Percentiles rank a stretch among this genome's conserved stretches.
Conservation (phyloP, 106 monocot species). For the Allium sativum region DNA sequence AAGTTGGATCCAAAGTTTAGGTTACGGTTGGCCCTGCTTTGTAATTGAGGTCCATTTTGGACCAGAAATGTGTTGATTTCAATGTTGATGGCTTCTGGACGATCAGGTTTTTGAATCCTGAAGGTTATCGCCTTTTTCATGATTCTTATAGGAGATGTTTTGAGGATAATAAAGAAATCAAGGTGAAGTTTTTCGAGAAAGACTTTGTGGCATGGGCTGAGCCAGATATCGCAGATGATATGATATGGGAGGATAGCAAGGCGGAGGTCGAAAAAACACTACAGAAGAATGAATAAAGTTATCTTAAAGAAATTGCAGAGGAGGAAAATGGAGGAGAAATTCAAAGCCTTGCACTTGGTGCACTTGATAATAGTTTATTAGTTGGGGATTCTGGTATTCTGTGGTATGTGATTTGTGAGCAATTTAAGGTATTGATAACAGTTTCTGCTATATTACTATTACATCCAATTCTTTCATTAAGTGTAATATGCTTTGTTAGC, state of each 20-base stretch:
- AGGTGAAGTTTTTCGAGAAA: slow-evolving; percentile 64
- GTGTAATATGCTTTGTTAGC: too few species aligned
- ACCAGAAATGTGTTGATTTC: slow-evolving; percentile 70
- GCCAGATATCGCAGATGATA: slow-evolving; percentile 66
- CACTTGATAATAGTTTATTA: slow-evolving; percentile 67
- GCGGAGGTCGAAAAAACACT: slow-evolving; percentile 26
- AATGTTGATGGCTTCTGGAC: slow-evolving; percentile 90
- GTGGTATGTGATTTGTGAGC: too few species aligned
- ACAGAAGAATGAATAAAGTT: slow-evolving; percentile 10
- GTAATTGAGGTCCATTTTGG: slow-evolving; percentile 71
- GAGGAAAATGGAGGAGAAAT: slow-evolving; percentile 42
- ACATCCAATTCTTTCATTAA: too few species aligned
- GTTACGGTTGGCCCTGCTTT: slow-evolving; percentile 44
- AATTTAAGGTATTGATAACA: too few species aligned
- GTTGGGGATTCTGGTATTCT: slow-evolving; percentile 68
- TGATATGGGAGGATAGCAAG: slow-evolving; percentile 79
- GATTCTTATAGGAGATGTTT: slow-evolving; percentile 53
- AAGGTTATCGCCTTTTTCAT: slow-evolving; percentile 35
- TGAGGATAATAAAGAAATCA: slow-evolving; percentile 46
- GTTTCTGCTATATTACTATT: too few species aligned
- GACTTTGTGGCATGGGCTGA: slow-evolving; percentile 88
- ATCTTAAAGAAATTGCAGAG: slow-evolving; percentile 65
- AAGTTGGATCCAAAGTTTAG: slow-evolving; percentile 54
- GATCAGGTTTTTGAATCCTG: slow-evolving; percentile 36
- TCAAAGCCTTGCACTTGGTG: slow-evolving; percentile 78